Conservation (phyloP, 169 alveolate genomes). For the Plasmodium yoelii region DNA sequence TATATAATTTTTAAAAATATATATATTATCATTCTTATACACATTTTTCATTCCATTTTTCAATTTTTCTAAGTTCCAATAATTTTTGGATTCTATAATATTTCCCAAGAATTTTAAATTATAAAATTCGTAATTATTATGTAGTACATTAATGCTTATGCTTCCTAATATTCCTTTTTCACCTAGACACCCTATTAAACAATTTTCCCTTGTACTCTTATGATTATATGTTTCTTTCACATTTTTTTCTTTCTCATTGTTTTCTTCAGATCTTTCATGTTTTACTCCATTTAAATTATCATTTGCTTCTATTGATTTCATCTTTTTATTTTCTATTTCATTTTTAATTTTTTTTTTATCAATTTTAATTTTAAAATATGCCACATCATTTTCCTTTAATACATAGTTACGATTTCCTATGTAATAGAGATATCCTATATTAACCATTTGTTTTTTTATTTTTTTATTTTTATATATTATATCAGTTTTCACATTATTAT, state of each 20-base stretch:
- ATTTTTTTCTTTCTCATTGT: background rate
- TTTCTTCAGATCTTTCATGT: slow-evolving; percentile 3
- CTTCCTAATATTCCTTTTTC: slow-evolving; percentile 41
- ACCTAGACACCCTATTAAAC: background rate
- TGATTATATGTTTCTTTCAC: background rate
- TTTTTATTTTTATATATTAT: slow-evolving; percentile 8
- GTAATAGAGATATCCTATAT: slow-evolving; percentile 27
- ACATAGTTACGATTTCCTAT: slow-evolving; percentile 54
- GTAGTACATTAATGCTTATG: slow-evolving; percentile 33
- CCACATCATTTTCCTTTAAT: slow-evolving; percentile 54
- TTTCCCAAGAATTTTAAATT: slow-evolving; percentile 68
- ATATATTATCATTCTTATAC: slow-evolving; percentile 25
- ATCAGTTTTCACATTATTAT: slow-evolving; percentile 31
- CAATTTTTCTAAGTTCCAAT: slow-evolving; percentile 67
- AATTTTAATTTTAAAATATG: slow-evolving; percentile 35
- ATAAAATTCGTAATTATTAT: slow-evolving; percentile 70
- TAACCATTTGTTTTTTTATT: slow-evolving; percentile 12
- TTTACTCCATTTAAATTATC: background rate
- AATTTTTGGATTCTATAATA: slow-evolving; percentile 44
- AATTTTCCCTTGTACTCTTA: background rate
- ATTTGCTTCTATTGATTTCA: background rate
- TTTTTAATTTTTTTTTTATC: slow-evolving; percentile 53
- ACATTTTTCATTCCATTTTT: slow-evolving; percentile 27
- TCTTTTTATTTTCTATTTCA: background rate
- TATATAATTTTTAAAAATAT: slow-evolving; percentile 62